Evolutionary conservation across 768 basidiomycete genomes (phyloP).

Genomic region (Russula sp.): DNA sequence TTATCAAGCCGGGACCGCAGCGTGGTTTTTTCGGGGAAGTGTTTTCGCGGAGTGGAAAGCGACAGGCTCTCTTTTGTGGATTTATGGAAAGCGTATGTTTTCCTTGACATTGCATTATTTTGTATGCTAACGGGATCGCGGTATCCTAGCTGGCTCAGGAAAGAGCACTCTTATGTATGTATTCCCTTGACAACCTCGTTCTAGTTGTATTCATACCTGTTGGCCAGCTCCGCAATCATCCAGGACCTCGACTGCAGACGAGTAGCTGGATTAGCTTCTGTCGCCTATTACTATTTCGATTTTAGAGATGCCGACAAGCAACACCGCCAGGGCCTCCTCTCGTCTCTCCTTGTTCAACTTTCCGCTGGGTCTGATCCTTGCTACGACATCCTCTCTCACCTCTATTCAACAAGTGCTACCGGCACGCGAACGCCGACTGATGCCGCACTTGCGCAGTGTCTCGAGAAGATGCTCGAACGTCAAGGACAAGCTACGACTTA

Average conservation of each 20-base stretch:
- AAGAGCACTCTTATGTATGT: constrained; percentile 5
- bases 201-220: background rate
- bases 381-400: background rate
- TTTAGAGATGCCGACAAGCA: constrained; percentile 7
- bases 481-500: background rate
- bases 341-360: constrained; percentile 5
- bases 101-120: background rate
- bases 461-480: background rate
- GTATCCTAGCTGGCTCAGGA: constrained; percentile 3
- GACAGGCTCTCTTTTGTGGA: constrained; percentile 5
- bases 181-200: background rate
- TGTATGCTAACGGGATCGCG: background rate
- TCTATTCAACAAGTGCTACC: background rate
- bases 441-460: background rate
- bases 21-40: background rate
- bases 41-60: constrained; percentile 4
- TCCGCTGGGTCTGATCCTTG: background rate
- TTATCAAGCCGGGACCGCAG: background rate
- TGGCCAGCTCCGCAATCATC: constrained; percentile 1
- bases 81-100: constrained; percentile 6
- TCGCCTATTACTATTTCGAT: constrained; percentile 11
- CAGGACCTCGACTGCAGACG: background rate
- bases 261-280: background rate
- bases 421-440: background rate
- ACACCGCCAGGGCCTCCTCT: background rate